Evolutionary conservation across 2,329 filamentous ascomycete species (phyloP).

Genomic region (Purpureocillium takamizusanense): DNA sequence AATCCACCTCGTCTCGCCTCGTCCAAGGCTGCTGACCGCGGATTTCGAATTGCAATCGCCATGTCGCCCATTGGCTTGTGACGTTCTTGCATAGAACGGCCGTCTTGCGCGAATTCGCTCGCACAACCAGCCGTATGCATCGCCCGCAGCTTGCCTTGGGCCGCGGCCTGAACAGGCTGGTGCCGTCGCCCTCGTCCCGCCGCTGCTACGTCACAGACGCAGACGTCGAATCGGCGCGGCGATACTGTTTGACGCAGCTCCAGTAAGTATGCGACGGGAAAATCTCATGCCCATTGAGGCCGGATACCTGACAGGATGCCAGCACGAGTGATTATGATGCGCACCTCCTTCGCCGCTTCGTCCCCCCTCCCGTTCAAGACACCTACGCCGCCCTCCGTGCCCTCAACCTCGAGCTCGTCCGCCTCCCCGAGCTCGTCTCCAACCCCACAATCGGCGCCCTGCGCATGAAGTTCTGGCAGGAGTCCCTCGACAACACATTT

Average conservation of each 20-base stretch:
- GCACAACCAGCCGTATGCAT: constrained; percentile 24
- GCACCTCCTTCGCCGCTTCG: constrained; percentile 75
- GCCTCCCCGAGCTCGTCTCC: constrained; percentile 82
- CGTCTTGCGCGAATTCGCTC: not conserved
- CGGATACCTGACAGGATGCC: not conserved
- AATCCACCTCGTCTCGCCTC: no score
- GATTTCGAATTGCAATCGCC: constrained; percentile 6
- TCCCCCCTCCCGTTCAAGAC: constrained; percentile 65
- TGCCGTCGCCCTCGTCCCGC: constrained; percentile 13
- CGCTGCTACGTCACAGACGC: constrained; percentile 39
- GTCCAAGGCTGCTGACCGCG: constrained; percentile 2
- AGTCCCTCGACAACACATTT: constrained; percentile 71
- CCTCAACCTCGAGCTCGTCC: constrained; percentile 85
- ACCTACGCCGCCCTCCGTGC: constrained; percentile 86
- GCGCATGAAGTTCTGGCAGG: constrained; percentile 92
- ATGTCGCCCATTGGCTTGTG: constrained; percentile 10
- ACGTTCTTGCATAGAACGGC: not conserved
- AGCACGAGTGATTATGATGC: constrained; percentile 87
- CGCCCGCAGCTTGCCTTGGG: constrained; percentile 21
- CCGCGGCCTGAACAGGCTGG: constrained; percentile 29
- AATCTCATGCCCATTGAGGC: no score
- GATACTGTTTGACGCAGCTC: constrained; percentile 45
- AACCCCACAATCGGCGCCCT: constrained; percentile 79
- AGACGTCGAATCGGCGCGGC: constrained; percentile 42
- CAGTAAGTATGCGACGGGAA: constrained; percentile 27